Percentiles rank a stretch among this genome's conserved stretches.
Evolutionary conservation across 2,329 filamentous ascomycete genomes (phyloP).

Genomic region (Penicillium sp.): DNA sequence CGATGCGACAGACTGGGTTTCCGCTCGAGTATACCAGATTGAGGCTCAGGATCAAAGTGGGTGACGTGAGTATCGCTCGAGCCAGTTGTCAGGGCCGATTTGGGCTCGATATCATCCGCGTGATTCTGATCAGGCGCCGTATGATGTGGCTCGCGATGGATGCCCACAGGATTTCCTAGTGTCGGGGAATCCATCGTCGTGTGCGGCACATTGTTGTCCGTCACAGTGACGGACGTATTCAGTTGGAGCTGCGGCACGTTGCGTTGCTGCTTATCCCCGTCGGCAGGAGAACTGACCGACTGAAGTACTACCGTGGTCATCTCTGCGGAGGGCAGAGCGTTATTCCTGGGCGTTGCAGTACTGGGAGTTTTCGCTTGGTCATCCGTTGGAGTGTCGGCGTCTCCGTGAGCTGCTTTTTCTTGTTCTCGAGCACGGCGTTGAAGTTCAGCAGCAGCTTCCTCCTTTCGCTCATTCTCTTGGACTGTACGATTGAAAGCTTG

Average conservation of each 20-base stretch:
- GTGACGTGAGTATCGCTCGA: slow-evolving; percentile 66
- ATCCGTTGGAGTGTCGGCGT: slow-evolving; percentile 9
- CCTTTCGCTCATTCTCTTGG: slow-evolving; percentile 66
- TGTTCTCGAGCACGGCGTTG: slow-evolving; percentile 46
- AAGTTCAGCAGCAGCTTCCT: slow-evolving; percentile 59
- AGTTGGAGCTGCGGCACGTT: slow-evolving; percentile 33
- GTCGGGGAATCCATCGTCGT: slow-evolving; percentile 50
- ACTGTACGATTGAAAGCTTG: slow-evolving; percentile 85
- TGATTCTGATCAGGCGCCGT: neutral
- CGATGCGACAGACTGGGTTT: slow-evolving; percentile 40
- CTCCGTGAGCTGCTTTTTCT: slow-evolving; percentile 51
- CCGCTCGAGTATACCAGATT: slow-evolving; percentile 57
- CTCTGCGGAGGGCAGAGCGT: slow-evolving; percentile 21
- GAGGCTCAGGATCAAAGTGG: slow-evolving; percentile 70
- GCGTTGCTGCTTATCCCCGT: slow-evolving; percentile 21
- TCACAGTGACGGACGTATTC: slow-evolving; percentile 27
- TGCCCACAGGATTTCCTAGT: slow-evolving; percentile 38
- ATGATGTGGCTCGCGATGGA: slow-evolving; percentile 12
- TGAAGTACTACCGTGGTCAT: slow-evolving; percentile 32
- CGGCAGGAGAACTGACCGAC: slow-evolving; percentile 11
- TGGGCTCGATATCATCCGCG: slow-evolving; percentile 18
- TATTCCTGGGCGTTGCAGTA: neutral
- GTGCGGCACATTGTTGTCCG: slow-evolving; percentile 23
- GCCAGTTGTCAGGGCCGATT: slow-evolving; percentile 57
- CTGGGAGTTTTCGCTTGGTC: neutral